Evolutionary conservation across 2,329 filamentous ascomycete genomes (phyloP).

Genomic region (Ophiocordyceps camponoti-rufipedis): DNA sequence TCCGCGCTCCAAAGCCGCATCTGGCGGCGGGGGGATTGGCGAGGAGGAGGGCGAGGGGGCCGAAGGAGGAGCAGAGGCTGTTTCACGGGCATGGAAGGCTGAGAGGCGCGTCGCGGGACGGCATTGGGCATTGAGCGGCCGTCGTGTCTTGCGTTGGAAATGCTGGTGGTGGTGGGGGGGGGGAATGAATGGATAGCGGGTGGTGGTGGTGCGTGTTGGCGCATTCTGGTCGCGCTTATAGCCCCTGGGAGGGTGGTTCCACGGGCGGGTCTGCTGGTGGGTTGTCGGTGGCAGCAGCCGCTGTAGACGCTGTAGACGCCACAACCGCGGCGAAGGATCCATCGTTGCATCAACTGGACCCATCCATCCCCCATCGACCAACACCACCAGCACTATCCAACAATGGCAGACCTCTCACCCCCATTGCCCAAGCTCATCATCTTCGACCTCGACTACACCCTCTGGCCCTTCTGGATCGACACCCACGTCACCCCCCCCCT

Average conservation of each 20-base stretch:
- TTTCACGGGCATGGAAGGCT: background rate
- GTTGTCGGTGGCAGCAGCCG: background rate
- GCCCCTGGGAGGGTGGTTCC: no score
- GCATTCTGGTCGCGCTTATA: background rate
- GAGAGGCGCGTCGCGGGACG: background rate
- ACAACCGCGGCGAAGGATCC: background rate
- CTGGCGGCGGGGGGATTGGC: background rate
- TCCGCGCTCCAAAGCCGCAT: constrained; percentile 1
- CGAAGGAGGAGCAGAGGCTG: background rate
- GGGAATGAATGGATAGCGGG: no score
- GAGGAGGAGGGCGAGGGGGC: background rate
- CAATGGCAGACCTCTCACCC: constrained; percentile 12
- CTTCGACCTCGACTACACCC: constrained; percentile 93
- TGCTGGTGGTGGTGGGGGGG: no score
- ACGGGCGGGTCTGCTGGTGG: no score
- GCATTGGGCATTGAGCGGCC: background rate
- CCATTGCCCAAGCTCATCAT: constrained; percentile 71
- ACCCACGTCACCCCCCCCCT: constrained; percentile 71
- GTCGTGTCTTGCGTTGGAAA: background rate
- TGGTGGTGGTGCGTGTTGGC: background rate
- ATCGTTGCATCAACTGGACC: no score
- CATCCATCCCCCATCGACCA: background rate
- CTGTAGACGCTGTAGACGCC: background rate
- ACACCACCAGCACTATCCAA: background rate
- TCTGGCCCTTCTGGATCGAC: constrained; percentile 99